A percentile compares a stretch with the other conserved stretches of the same genome.
Conservation (phyloP, 805 yeast species). For the Metschnikowia cubensis region DNA sequence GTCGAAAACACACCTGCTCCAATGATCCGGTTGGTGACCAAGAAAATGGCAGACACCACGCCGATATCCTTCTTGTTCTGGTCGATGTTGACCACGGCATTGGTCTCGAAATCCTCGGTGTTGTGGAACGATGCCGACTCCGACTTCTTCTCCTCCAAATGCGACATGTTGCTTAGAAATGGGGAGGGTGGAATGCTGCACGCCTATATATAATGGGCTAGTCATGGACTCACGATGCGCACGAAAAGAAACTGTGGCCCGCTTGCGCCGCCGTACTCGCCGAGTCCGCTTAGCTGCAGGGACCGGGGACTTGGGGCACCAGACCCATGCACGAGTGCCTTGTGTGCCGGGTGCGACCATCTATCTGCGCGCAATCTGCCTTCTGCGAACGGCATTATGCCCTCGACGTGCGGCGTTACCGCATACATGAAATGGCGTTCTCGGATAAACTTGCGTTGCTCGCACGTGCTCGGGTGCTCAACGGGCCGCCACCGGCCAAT, state of each 20-base stretch:
- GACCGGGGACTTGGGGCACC: not conserved
- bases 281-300: conserved; percentile 1
- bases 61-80: conserved; percentile 45
- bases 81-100: conserved; percentile 35
- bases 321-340: not conserved
- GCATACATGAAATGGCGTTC: not conserved
- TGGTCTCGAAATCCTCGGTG: conserved; percentile 15
- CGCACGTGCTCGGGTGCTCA: not conserved
- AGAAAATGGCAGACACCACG: conserved; percentile 33
- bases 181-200: not conserved
- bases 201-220: not conserved
- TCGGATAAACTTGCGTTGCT: not conserved
- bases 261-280: not conserved
- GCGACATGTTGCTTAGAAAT: conserved; percentile 7
- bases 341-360: not conserved
- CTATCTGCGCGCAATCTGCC: not conserved
- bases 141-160: conserved; percentile 13
- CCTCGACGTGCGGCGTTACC: not conserved
- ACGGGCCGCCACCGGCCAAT: not conserved
- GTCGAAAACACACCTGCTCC: conserved; percentile 22
- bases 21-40: conserved; percentile 19
- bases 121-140: conserved; percentile 7
- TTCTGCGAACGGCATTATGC: conserved; percentile 1
- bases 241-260: conserved; percentile 2
- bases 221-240: not conserved